Evolutionary conservation across 164 flowering plant genomes (phyloP).

Genomic region (Amborella trichopoda): DNA sequence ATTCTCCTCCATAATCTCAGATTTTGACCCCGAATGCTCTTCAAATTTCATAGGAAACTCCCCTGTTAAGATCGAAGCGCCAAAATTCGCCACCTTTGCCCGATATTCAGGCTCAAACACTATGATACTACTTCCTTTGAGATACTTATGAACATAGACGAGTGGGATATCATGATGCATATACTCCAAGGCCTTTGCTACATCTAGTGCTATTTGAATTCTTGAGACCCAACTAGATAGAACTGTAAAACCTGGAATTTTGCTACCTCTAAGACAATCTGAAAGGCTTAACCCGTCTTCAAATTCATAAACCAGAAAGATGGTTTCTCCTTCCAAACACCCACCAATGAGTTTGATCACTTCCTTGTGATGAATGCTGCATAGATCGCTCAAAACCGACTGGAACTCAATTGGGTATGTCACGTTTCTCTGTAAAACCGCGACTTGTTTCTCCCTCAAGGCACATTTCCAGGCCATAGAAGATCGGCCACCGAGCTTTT

Average conservation of each 20-base stretch:
- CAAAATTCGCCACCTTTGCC: conserved; percentile 1
- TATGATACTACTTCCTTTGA: conserved; percentile 1
- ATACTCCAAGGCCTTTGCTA: conserved; percentile 5
- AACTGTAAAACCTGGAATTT: background rate
- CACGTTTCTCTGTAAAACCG: background rate
- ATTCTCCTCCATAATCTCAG: background rate
- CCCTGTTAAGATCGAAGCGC: background rate
- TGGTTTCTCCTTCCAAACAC: background rate
- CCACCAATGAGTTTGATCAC: background rate
- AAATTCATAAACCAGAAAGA: conserved; percentile 1
- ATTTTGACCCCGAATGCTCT: background rate
- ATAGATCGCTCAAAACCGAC: background rate
- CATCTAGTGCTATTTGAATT: background rate
- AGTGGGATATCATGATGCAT: conserved; percentile 5
- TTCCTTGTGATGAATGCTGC: conserved; percentile 1
- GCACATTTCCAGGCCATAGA: background rate
- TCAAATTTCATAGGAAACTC: background rate
- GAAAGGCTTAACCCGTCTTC: background rate
- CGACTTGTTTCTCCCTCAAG: conserved; percentile 2
- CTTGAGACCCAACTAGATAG: conserved; percentile 3
- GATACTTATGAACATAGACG: conserved; percentile 2
- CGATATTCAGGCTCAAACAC: conserved; percentile 1
- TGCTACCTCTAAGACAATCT: background rate
- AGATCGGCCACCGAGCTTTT: background rate
- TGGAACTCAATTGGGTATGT: background rate